A percentile compares a stretch with the other conserved stretches of the same genome.
Conservation (phyloP, 345 rosid species). For the Laguncularia racemosa region DNA sequence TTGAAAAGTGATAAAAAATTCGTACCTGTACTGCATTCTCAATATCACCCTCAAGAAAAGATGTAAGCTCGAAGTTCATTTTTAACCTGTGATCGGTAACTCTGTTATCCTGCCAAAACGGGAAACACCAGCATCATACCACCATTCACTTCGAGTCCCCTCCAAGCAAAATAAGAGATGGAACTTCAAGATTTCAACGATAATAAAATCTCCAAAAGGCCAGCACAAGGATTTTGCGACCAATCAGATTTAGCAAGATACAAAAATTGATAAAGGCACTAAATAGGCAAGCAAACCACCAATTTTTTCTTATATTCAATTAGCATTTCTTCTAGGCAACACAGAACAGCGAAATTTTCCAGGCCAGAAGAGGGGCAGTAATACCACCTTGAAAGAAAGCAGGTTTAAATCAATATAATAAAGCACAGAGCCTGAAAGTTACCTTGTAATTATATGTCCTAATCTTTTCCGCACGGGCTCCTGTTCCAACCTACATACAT, state of each 20-base stretch:
- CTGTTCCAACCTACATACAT: slow-evolving; percentile 72
- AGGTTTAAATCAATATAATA: background rate
- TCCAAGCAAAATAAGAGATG: background rate
- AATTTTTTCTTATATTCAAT: too few relatives aligned
- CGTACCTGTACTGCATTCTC: slow-evolving; percentile 82
- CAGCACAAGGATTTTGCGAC: too few relatives aligned
- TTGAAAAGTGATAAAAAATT: background rate
- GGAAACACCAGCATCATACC: background rate
- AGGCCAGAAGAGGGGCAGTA: too few relatives aligned
- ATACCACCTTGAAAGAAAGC: background rate
- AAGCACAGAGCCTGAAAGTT: slow-evolving; percentile 1
- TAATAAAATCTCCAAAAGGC: background rate
- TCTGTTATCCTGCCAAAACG: slow-evolving; percentile 61
- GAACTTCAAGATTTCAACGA: background rate
- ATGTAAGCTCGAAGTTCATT: slow-evolving; percentile 73
- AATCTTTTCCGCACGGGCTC: slow-evolving; percentile 94
- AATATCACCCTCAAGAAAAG: slow-evolving; percentile 76
- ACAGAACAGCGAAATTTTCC: too few relatives aligned
- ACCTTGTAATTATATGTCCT: slow-evolving; percentile 94
- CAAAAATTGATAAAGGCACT: too few relatives aligned
- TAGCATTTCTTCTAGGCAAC: too few relatives aligned
- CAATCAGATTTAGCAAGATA: too few relatives aligned
- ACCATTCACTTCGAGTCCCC: slow-evolving; percentile 2
- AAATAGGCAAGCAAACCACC: too few relatives aligned
- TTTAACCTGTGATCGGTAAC: slow-evolving; percentile 96